Conservation (phyloP, 2,329 filamentous ascomycete species). For the Thelonectria rubi region DNA sequence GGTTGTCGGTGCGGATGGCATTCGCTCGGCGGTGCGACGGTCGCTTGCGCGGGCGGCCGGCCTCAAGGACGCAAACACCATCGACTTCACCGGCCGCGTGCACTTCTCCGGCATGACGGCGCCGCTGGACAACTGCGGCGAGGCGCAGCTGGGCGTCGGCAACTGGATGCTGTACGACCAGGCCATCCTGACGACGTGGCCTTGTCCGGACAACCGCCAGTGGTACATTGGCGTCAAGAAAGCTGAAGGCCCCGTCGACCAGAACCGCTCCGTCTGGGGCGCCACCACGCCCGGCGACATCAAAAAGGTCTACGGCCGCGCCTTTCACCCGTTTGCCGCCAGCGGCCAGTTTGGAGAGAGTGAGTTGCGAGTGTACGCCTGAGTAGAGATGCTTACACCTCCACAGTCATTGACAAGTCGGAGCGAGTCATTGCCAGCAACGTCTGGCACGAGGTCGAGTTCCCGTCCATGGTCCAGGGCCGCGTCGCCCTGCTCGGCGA, state of each 20-base stretch:
- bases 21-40: constrained; percentile 20
- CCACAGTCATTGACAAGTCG: constrained; percentile 20
- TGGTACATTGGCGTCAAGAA: constrained; percentile 26
- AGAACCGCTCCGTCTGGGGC: constrained; percentile 22
- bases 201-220: constrained; percentile 20
- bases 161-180: constrained; percentile 28
- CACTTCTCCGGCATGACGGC: constrained; percentile 22
- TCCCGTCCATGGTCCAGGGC: constrained; percentile 23
- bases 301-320: constrained; percentile 22
- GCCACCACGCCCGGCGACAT: constrained; percentile 19
- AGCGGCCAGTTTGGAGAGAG: constrained; percentile 18
- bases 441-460: constrained; percentile 21
- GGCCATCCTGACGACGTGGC: constrained; percentile 21
- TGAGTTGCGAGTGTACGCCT: neutral
- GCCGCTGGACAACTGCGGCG: constrained; percentile 20
- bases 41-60: constrained; percentile 16
- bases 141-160: constrained; percentile 13
- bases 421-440: constrained; percentile 26
- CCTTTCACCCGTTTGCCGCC: constrained; percentile 18
- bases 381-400: neutral
- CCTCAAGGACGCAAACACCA: constrained; percentile 22
- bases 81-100: constrained; percentile 22
- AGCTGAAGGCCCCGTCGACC: constrained; percentile 20
- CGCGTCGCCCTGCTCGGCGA: constrained; percentile 21
- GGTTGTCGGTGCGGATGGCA: constrained; percentile 21